A percentile compares a stretch with the other conserved stretches of the same genome.
These are phyloP conservation scores for Phytophthora nicotianae DNA, from an alignment of 352 stramenopile species.

Conservation along the genomic window DNA sequence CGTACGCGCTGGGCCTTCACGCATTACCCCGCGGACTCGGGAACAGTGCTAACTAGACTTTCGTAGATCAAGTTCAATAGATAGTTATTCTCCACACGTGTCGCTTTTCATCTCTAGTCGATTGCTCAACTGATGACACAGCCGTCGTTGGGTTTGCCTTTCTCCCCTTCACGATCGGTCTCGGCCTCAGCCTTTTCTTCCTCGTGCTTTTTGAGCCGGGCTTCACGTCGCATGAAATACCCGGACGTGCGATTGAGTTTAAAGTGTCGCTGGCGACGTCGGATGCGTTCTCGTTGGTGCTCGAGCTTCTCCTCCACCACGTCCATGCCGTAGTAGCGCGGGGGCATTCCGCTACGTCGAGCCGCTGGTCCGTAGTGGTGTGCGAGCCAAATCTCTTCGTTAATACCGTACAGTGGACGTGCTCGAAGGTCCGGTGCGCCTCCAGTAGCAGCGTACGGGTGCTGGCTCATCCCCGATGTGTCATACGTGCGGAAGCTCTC, in stretches of 20 bases:
- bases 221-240: constrained; percentile 80
- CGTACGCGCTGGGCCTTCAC: constrained; percentile 58
- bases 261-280: constrained; percentile 68
- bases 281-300: constrained; percentile 67
- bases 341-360: constrained; percentile 50
- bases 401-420: constrained; percentile 68
- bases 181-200: constrained; percentile 45
- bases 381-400: constrained; percentile 85
- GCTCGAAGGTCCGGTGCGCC: constrained; percentile 34
- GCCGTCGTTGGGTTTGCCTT: constrained; percentile 10
- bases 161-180: constrained; percentile 13
- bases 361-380: constrained; percentile 77
- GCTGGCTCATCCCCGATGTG: constrained; percentile 46
- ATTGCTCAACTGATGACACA: constrained; percentile 39
- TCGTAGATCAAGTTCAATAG: constrained; percentile 32
- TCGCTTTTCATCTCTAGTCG: constrained; percentile 2
- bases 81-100: constrained; percentile 25
- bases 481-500: constrained; percentile 51
- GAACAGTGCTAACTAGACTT: constrained; percentile 1
- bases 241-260: constrained; percentile 66
- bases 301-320: constrained; percentile 76
- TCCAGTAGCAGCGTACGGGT: constrained; percentile 59
- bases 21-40: constrained; percentile 33
- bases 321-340: constrained; percentile 75
- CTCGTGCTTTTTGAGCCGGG: constrained; percentile 59